Base-by-base conservation (phyloP, 2,329 filamentous ascomycete genomes). In the Teratosphaeria gauchensis region DNA sequence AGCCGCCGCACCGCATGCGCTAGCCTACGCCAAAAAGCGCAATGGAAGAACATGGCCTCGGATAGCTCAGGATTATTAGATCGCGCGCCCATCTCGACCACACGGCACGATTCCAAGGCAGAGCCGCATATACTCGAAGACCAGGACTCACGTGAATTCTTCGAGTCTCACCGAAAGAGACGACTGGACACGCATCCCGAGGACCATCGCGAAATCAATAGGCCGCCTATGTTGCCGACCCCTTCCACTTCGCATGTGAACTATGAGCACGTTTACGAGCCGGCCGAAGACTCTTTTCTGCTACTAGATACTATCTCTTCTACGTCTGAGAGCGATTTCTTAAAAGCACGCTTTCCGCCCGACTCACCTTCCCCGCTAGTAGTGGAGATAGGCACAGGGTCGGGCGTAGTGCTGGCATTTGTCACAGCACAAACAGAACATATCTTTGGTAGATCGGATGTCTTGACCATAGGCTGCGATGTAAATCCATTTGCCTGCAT, bases 261-360 rank as follows among this genome's bases (percentile, higher is more conserved):
- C 57, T 95, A 92, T 75, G 84, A 89, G 72, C 85, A 87, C 58
- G 86, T 97, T 66, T 99, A 99, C 76, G 92, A 96, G 71, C 94
- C 94, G 38, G 88, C 92, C 11, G 94, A 99, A 75, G 94, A 99
- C 77, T 96, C 92, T 4, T 99, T 90, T 71, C 83, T 99, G 52
- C 82, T 99, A 54, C 84, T 99, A 32, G 92, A 99, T 76, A 95
- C 92, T 0, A 82, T 99, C 52, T 92, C 92, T 0, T 87, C 86
- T 1, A 60, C 78, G 0, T 72, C 81, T 1, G 90, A 96, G 74
- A 83, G 79, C 3, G 65, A 76, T 28, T 96, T 90, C 73, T 83
- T 96, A 21, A 78, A 78, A 19, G 59, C 74, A 4, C 83, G 82
- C 51, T 95, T 96, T 70, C 57, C 57, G 28, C 42, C 62, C 11